Evolutionary conservation across 129 eudicot genomes (phyloP).

Genomic region (Tanacetum coccineum): DNA sequence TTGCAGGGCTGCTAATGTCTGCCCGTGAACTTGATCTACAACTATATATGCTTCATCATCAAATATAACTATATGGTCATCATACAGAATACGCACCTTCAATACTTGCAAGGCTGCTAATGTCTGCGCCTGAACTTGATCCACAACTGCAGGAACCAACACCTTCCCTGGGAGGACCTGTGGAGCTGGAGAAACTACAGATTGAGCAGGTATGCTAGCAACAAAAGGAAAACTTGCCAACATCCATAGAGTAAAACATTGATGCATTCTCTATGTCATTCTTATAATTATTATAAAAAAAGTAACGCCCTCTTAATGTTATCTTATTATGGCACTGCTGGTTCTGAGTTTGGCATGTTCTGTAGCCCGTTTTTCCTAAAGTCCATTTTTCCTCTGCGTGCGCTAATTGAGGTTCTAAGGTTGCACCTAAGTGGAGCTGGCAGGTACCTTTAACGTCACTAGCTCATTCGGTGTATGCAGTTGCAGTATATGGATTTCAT

Average conservation of each 20-base stretch:
- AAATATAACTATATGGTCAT: neutral
- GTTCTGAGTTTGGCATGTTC: too few relatives aligned
- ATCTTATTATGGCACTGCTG: too few relatives aligned
- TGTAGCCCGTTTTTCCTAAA: too few relatives aligned
- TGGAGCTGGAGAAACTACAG: neutral
- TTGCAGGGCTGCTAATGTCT: constrained; percentile 83
- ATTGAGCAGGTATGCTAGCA: neutral
- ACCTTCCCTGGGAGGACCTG: neutral
- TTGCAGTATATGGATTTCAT: too few relatives aligned
- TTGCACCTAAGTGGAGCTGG: too few relatives aligned
- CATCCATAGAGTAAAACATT: neutral
- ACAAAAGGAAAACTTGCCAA: neutral
- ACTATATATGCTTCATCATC: constrained; percentile 28
- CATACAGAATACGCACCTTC: neutral
- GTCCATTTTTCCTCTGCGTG: too few relatives aligned
- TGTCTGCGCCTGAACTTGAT: neutral
- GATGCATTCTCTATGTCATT: neutral
- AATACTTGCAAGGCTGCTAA: constrained; percentile 5
- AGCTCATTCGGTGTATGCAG: too few relatives aligned
- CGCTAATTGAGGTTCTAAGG: too few relatives aligned
- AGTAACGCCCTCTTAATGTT: neutral
- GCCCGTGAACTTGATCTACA: constrained; percentile 84
- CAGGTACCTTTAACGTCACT: too few relatives aligned
- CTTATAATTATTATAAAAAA: neutral
- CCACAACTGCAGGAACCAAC: neutral